Percentiles rank a stretch among this genome's conserved stretches.
These are phyloP conservation scores for Rhodotorula paludigena DNA, from an alignment of 768 basidiomycete species.

Conservation along the genomic window DNA sequence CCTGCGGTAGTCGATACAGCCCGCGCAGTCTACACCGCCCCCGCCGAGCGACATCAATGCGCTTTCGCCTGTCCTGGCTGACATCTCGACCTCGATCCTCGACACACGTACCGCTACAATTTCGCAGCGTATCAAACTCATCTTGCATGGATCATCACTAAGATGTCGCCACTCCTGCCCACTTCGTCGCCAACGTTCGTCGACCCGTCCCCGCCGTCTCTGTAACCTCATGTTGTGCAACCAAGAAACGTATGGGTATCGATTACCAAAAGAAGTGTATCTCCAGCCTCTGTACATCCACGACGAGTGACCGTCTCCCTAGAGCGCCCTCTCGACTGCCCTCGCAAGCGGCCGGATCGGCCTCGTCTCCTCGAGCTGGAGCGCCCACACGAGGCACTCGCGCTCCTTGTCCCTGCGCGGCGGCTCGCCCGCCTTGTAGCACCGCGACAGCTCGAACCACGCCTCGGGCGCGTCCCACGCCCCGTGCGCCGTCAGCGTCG, in stretches of 20 bases:
- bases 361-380: constrained; percentile 52
- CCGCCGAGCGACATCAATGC: neutral
- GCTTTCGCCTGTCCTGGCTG: too few species aligned
- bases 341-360: constrained; percentile 44
- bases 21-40: neutral
- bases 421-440: constrained; percentile 64
- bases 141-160: too few species aligned
- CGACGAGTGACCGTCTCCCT: neutral
- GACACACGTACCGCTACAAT: neutral
- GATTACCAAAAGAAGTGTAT: neutral
- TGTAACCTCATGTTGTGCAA: too few species aligned
- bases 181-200: too few species aligned
- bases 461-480: constrained; percentile 93
- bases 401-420: constrained; percentile 59
- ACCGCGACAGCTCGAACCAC: constrained; percentile 73
- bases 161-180: too few species aligned
- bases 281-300: neutral
- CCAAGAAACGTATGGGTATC: too few species aligned
- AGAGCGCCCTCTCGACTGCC: constrained; percentile 41
- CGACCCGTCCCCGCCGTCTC: too few species aligned
- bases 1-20: neutral
- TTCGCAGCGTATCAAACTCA: neutral
- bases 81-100: too few species aligned
- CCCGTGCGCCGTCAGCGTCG: constrained; percentile 61
- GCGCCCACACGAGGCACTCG: constrained; percentile 67